Base-by-base conservation (phyloP, 1,284 basidiomycete genomes). In the Rhodotorula sp. region DNA sequence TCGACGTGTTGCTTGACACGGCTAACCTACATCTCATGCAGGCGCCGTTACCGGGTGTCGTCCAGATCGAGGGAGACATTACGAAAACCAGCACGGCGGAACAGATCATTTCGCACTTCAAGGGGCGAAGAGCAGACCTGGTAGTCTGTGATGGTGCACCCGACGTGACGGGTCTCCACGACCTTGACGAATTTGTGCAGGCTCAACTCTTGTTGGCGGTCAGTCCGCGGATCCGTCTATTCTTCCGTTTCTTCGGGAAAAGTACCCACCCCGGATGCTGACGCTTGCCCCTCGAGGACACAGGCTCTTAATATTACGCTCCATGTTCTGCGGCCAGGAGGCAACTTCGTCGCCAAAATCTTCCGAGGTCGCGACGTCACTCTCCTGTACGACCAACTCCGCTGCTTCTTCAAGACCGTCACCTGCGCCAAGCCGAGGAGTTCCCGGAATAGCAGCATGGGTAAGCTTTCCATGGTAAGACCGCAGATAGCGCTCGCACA, bases 61-160 rank as follows among this genome's bases (percentile, higher is more conserved):
- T 83, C 0, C 83, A 84, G 52, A 81, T 87, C 7, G 82, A 84
- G 68, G 85, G 85, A 55, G 86, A 87, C 71, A 86, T 87, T 76
- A 87, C 86, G 0, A 80, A 83, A 7, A 81, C 83, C 0, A 81
- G 81, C 16, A 86, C 85, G 0, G 83, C 84, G 4, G 80, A 82
- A 3, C 80, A 82, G 10, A 85, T 86, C 57, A 81, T 85, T 23
- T 77, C 80, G 26, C 83, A 84, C 23, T 82, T 86, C 63, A 80
- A 80, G 23, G 84, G 83, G 5, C 78, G 82, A 12, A 81, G 83
- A 64, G 85, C 85, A 0, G 83, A 86, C 68, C 79, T 87, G 50
- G 84, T 86, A 43, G 83, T 87, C 2, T 87, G 86, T 73, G 86
- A 87, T 71, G 86, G 86, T 15, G 86, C 86, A 23, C 85, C 86